Evolutionary conservation across 2,329 filamentous ascomycete genomes (phyloP).

Genomic region (Nigrospora oryzae): DNA sequence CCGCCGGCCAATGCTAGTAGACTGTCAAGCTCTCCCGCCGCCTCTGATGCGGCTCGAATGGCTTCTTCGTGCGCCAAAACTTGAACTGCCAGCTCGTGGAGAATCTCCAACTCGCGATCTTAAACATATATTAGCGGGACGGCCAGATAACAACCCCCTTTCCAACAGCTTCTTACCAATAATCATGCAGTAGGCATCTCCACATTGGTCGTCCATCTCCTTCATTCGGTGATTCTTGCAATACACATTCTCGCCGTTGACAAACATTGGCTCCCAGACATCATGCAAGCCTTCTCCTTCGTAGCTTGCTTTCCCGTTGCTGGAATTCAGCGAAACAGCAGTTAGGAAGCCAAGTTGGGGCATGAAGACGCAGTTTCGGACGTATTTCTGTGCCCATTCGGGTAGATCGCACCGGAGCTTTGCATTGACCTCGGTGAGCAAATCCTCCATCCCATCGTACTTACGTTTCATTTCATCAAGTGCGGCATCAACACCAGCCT

Average conservation of each 20-base stretch:
- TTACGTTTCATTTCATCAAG: constrained; percentile 71
- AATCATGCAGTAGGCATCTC: constrained; percentile 79
- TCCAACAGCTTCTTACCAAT: constrained; percentile 46
- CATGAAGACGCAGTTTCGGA: constrained; percentile 77
- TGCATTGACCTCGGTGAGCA: constrained; percentile 60
- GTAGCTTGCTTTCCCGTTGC: constrained; percentile 51
- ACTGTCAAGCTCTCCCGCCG: constrained; percentile 82
- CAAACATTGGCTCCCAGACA: constrained; percentile 72
- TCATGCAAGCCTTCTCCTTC: constrained; percentile 50
- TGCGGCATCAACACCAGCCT: constrained; percentile 59
- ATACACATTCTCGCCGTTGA: constrained; percentile 62
- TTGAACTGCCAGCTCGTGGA: constrained; percentile 64
- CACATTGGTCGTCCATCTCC: constrained; percentile 72
- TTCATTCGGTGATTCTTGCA: constrained; percentile 82
- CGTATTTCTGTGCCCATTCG: constrained; percentile 39
- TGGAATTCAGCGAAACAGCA: constrained; percentile 55
- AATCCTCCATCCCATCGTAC: constrained; percentile 68
- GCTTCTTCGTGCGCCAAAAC: constrained; percentile 61
- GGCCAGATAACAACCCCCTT: background rate
- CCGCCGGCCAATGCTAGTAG: constrained; percentile 72
- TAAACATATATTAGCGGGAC: constrained; percentile 1
- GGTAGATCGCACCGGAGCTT: constrained; percentile 58
- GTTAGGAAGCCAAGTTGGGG: constrained; percentile 89
- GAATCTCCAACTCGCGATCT: constrained; percentile 86
- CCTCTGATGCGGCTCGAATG: constrained; percentile 62